Evolutionary conservation across 257 asterid species (phyloP).

Genomic region (Solanum chilense): DNA sequence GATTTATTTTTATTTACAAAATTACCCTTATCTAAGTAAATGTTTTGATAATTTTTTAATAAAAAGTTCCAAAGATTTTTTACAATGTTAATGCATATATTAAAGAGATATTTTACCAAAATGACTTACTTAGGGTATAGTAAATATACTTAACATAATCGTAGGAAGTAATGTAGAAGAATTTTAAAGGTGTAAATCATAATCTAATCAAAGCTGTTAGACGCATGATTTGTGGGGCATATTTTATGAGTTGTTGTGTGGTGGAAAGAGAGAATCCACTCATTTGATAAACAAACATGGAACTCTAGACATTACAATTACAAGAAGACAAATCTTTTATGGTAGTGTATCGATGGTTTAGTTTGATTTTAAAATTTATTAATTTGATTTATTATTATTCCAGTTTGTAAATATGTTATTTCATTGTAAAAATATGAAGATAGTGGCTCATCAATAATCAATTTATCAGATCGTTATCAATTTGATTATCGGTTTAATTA

Average conservation of each 20-base stretch:
- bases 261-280: slow-evolving; percentile 14
- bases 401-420: too few relatives aligned
- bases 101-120: not conserved
- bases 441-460: not conserved
- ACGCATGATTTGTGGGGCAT: slow-evolving; percentile 20
- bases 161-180: not conserved
- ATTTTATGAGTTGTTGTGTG: slow-evolving; percentile 15
- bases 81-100: not conserved
- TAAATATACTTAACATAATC: not conserved
- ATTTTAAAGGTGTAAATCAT: not conserved
- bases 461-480: not conserved
- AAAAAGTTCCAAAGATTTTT: not conserved
- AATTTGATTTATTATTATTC: too few relatives aligned
- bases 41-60: not conserved
- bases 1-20: not conserved
- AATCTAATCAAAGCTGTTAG: slow-evolving; percentile 18
- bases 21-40: not conserved
- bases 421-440: not conserved
- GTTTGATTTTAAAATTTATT: too few relatives aligned
- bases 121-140: not conserved
- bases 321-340: not conserved
- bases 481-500: too few relatives aligned
- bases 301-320: slow-evolving; percentile 1
- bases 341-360: not conserved
- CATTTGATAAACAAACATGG: slow-evolving; percentile 17